Base-by-base conservation (phyloP, 805 yeast genomes). In the Sugiyamaella mastotermitis region DNA sequence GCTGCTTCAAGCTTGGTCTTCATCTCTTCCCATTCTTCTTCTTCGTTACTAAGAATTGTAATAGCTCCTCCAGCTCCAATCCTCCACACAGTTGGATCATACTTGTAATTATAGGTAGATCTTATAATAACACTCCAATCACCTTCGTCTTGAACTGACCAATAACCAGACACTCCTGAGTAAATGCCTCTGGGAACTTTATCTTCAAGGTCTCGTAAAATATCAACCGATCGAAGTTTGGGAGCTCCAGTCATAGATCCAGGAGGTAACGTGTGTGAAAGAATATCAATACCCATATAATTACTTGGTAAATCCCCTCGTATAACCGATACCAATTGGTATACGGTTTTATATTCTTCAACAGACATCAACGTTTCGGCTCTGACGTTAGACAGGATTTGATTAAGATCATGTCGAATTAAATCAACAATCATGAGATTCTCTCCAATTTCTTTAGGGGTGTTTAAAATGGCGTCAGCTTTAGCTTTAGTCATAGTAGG, bases 171-270 rank as follows among this genome's bases (percentile, higher is more conserved):
- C 2, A 90, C 92, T 13, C 99, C 99, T 41, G 95, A 83, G 56
- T 92, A 92, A 1, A 90, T 60, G 0, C 97, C 97, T 51, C 97
- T 71, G 25, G 72, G 58, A 11, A 62, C 69, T 17, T 47, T 30
- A 8, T 59, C 49, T 50, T 82, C 92, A 4, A 82, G 57, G 0
- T 57, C 55, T 43, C 80, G 83, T 20, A 92, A 65, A 3, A 94
- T 58, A 57, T 90, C 92, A 4, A 92, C 94, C 0, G 96, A 85
- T 42, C 95, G 71, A 50, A 80, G 83, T 63, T 92, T 92, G 2
- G 99, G 99, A 0, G 99, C 99, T 2, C 99, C 99, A 0, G 99
- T 92, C 99, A 92, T 92, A 1, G 97, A 90, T 0, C 99, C 99
- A 0, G 99, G 96, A 2, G 99, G 98, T 24, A 94, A 64, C 0